A percentile compares a stretch with the other conserved stretches of the same genome.
phyloP scores from a whole-genome alignment of 2,329 filamentous ascomycete genomes.

The Gaeumannomyces tritici region DNA sequence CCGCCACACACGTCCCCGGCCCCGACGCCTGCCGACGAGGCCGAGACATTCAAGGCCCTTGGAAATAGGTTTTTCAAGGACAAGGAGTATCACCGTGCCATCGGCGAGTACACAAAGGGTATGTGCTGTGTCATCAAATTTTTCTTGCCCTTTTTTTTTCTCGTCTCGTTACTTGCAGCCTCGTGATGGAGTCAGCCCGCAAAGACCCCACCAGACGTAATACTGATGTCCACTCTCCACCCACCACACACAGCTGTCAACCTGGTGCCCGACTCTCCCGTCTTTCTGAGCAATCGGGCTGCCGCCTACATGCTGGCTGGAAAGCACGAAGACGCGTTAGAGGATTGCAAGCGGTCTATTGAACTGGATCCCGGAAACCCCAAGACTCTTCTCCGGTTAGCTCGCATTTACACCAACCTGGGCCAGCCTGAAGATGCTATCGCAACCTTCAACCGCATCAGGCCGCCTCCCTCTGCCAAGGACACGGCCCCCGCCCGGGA shows the following conservation, averaged over 20 bases:
- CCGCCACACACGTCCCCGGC: constrained; percentile 61
- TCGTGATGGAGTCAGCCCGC: no score
- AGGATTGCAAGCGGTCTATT: constrained; percentile 75
- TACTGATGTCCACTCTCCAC: constrained; percentile 2
- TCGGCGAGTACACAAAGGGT: constrained; percentile 95
- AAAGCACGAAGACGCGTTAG: constrained; percentile 68
- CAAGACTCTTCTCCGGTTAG: constrained; percentile 82
- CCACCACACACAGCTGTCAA: constrained; percentile 75
- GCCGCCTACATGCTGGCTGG: constrained; percentile 87
- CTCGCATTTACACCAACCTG: constrained; percentile 79
- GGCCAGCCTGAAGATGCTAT: constrained; percentile 83
- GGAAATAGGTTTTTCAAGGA: constrained; percentile 98
- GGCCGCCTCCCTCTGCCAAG: constrained; percentile 71
- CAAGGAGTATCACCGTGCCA: constrained; percentile 77
- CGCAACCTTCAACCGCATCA: constrained; percentile 69
- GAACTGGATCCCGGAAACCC: constrained; percentile 77
- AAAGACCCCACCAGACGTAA: background rate
- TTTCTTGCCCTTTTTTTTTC: background rate
- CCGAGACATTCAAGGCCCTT: constrained; percentile 82
- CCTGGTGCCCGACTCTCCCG: constrained; percentile 73
- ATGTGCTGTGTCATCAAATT: constrained; percentile 16
- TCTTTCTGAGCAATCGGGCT: constrained; percentile 89
- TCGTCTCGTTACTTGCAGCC: background rate
- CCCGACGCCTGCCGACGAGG: constrained; percentile 55
- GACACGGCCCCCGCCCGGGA: constrained; percentile 74